Evolutionary conservation across 768 basidiomycete species (phyloP).

Genomic region (Grammothele lineata): DNA sequence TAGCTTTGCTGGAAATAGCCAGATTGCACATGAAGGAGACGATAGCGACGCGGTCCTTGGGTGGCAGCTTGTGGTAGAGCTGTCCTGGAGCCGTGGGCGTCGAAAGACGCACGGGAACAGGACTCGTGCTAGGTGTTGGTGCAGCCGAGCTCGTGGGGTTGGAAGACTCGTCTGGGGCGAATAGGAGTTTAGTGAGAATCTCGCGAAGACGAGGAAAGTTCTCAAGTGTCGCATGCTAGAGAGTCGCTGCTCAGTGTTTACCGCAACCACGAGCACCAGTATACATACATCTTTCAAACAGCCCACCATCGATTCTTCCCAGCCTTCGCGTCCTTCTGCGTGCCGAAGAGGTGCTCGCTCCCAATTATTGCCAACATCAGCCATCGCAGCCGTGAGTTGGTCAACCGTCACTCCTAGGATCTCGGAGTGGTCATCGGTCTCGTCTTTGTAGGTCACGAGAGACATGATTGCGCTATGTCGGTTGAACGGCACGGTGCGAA

Average conservation of each 20-base stretch:
- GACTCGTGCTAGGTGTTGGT: conserved; percentile 43
- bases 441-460: conserved; percentile 43
- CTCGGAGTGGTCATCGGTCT: conserved; percentile 38
- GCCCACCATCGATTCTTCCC: conserved; percentile 90
- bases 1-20: conserved; percentile 84
- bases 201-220: conserved; percentile 73
- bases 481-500: conserved; percentile 75
- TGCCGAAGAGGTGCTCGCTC: conserved; percentile 71
- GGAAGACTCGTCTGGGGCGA: conserved; percentile 50
- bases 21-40: conserved; percentile 86
- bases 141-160: conserved; percentile 45
- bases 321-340: conserved; percentile 74
- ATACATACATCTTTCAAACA: conserved; percentile 83
- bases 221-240: conserved; percentile 66
- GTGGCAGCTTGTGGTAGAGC: conserved; percentile 68
- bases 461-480: conserved; percentile 75
- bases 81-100: conserved; percentile 52
- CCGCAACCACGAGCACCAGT: not conserved
- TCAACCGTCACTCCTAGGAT: conserved; percentile 58
- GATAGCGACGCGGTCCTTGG: conserved; percentile 80
- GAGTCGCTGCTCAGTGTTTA: conserved; percentile 1
- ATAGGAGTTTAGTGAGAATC: conserved; percentile 69
- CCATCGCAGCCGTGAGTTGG: conserved; percentile 61
- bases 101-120: conserved; percentile 35
- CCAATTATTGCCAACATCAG: conserved; percentile 84